These are phyloP conservation scores for Hypoxylon fuscum DNA, from an alignment of 495 filamentous ascomycete species.

Conservation along the genomic window DNA sequence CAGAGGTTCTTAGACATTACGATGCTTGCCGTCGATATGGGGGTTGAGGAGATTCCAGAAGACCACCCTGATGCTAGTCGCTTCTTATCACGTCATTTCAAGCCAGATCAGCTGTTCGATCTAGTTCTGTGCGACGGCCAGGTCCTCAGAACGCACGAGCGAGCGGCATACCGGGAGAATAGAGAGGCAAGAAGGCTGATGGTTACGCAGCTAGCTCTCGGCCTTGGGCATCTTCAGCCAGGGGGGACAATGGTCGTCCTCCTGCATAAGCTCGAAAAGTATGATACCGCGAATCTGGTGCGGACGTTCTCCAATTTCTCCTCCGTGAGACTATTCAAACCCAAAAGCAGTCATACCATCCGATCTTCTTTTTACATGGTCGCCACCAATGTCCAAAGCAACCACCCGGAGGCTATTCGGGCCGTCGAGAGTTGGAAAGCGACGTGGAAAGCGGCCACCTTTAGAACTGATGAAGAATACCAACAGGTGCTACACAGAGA, in stretches of 20 bases:
- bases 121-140: constrained; percentile 68
- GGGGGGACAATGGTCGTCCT: constrained; percentile 61
- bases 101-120: constrained; percentile 52
- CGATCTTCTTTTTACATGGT: constrained; percentile 67
- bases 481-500: constrained; percentile 5
- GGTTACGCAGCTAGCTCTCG: constrained; percentile 58
- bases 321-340: constrained; percentile 60
- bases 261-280: constrained; percentile 59
- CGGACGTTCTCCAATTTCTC: constrained; percentile 57
- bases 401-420: constrained; percentile 41
- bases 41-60: constrained; percentile 47
- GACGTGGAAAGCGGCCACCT: constrained; percentile 57
- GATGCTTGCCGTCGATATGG: constrained; percentile 64
- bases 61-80: constrained; percentile 53
- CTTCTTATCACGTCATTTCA: constrained; percentile 50
- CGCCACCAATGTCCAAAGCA: constrained; percentile 55
- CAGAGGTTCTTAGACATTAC: constrained; percentile 60
- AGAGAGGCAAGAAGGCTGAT: constrained; percentile 54
- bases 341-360: constrained; percentile 48
- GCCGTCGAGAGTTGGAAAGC: constrained; percentile 55
- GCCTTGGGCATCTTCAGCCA: constrained; percentile 53
- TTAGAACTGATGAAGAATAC: constrained; percentile 49
- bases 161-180: constrained; percentile 51
- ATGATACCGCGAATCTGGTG: constrained; percentile 51
- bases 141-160: constrained; percentile 57